Conservation (phyloP, 2,329 filamentous ascomycete species). For the Cadophora luteo-olivacea region DNA sequence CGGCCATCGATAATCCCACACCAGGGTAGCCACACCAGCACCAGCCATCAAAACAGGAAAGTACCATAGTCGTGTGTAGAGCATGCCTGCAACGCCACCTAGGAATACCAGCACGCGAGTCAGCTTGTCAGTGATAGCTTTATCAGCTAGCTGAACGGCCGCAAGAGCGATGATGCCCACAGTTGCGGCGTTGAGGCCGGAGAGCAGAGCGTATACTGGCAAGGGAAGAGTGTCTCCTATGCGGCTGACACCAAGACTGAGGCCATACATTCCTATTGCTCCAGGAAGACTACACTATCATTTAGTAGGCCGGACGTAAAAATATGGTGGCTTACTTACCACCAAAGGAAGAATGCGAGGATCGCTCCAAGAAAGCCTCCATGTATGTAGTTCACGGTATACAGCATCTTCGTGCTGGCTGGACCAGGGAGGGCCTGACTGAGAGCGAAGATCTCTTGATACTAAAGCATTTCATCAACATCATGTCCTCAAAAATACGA, state of each 20-base stretch:
- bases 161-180: conserved; percentile 77
- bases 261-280: conserved; percentile 72
- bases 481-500: neutral
- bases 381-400: conserved; percentile 71
- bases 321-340: conserved; percentile 16
- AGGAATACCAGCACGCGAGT: conserved; percentile 69
- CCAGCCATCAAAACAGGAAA: conserved; percentile 69
- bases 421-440: conserved; percentile 74
- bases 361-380: conserved; percentile 64
- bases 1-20: conserved; percentile 63
- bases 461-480: conserved; percentile 51
- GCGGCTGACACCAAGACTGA: conserved; percentile 68
- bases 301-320: neutral
- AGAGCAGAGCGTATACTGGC: conserved; percentile 72
- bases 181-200: conserved; percentile 73
- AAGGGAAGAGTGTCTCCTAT: conserved; percentile 64
- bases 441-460: conserved; percentile 75
- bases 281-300: conserved; percentile 62
- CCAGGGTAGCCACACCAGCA: conserved; percentile 58
- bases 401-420: conserved; percentile 74
- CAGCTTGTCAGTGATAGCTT: conserved; percentile 69
- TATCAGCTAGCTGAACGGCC: conserved; percentile 70
- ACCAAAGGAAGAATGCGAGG: conserved; percentile 42
- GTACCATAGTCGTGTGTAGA: conserved; percentile 79
- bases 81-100: conserved; percentile 67